Conservation (phyloP, 2,329 filamentous ascomycete genomes). For the Waltergamsia citrina region DNA sequence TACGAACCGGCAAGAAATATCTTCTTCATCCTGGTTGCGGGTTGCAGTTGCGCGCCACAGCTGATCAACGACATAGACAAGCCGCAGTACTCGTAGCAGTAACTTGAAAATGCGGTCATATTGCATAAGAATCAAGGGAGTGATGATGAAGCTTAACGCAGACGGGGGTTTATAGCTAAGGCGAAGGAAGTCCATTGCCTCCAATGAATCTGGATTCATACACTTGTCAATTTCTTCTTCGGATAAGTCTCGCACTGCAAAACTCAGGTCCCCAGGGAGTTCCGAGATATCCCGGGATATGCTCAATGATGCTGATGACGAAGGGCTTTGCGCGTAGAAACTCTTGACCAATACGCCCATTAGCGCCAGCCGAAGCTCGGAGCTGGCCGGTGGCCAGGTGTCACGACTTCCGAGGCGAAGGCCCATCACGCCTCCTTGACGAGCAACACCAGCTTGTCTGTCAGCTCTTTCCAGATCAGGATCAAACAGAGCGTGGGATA, state of each 20-base stretch:
- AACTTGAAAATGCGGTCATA: slow-evolving; percentile 83
- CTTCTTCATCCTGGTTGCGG: slow-evolving; percentile 1
- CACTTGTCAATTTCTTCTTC: slow-evolving; percentile 72
- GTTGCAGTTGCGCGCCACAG: slow-evolving; percentile 47
- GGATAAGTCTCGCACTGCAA: slow-evolving; percentile 74
- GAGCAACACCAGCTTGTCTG: slow-evolving; percentile 57
- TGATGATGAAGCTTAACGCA: slow-evolving; percentile 66
- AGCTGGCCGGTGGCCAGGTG: slow-evolving; percentile 89
- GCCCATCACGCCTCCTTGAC: slow-evolving; percentile 66
- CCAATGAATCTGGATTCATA: slow-evolving; percentile 71
- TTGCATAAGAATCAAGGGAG: slow-evolving; percentile 57
- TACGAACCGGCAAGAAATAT: slow-evolving; percentile 48
- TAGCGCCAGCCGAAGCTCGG: slow-evolving; percentile 79
- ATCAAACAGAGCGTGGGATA: slow-evolving; percentile 79
- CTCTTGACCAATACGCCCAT: slow-evolving; percentile 79
- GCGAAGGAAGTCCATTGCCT: slow-evolving; percentile 87
- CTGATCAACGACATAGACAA: slow-evolving; percentile 65
- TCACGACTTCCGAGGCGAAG: slow-evolving; percentile 72
- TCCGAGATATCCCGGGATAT: slow-evolving; percentile 17
- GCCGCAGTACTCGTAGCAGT: slow-evolving; percentile 65
- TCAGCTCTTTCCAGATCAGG: slow-evolving; percentile 74
- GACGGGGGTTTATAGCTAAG: slow-evolving; percentile 73
- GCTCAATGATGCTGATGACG: slow-evolving; percentile 3
- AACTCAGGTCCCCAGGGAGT: slow-evolving; percentile 65
- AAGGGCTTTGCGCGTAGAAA: slow-evolving; percentile 31